phyloP scores from a whole-genome alignment of 257 asterid species.

The Scutellaria minor region DNA sequence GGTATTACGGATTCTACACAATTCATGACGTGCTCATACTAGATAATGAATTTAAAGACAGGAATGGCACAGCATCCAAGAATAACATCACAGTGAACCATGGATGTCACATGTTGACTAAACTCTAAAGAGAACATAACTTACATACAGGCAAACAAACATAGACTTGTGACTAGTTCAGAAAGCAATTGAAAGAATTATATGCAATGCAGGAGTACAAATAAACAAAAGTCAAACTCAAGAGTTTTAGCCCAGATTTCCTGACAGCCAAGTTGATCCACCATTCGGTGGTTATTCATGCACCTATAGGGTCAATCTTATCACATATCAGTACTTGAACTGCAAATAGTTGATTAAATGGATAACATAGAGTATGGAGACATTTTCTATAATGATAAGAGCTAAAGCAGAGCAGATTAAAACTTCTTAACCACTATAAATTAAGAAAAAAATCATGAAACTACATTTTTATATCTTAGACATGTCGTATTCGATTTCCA shows the following conservation, averaged over 20 bases:
- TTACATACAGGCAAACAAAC: too few relatives aligned
- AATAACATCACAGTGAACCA: neutral
- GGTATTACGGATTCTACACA: neutral
- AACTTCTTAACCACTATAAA: neutral
- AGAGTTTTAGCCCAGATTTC: neutral
- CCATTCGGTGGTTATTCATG: neutral
- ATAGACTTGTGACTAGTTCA: neutral
- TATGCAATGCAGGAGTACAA: conserved; percentile 1
- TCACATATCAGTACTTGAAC: conserved; percentile 11
- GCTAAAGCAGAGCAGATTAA: neutral
- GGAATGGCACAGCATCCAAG: neutral
- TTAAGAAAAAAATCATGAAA: too few relatives aligned
- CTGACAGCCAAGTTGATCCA: neutral
- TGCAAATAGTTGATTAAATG: conserved; percentile 10
- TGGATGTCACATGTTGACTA: neutral
- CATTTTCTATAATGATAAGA: neutral
- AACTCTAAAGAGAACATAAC: too few relatives aligned
- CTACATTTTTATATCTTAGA: too few relatives aligned
- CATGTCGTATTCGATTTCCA: too few relatives aligned
- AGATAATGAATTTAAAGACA: neutral
- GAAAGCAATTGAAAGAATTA: neutral
- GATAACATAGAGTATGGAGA: neutral
- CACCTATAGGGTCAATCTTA: neutral
- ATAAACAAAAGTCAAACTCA: conserved; percentile 1
- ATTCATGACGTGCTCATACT: neutral